phyloP scores from a whole-genome alignment of 192 early-diverging fungal species.

The Kickxella alabastrina region DNA sequence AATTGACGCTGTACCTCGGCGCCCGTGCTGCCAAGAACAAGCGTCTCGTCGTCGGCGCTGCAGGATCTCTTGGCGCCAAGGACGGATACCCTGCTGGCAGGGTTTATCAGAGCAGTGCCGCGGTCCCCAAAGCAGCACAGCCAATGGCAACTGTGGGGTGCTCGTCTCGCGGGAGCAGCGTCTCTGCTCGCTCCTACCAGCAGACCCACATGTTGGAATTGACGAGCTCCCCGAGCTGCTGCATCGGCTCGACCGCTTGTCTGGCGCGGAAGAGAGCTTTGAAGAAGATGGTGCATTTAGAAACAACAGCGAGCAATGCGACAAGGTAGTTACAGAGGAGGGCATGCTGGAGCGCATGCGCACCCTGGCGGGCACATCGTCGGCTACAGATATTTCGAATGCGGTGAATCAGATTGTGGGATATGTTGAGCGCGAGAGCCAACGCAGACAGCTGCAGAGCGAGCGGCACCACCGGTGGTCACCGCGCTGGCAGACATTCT shows the following conservation, averaged over 20 bases:
- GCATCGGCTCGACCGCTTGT: constrained; percentile 26
- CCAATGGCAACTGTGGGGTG: no score
- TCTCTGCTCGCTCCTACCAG: background rate
- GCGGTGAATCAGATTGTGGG: constrained; percentile 37
- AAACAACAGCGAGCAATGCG: background rate
- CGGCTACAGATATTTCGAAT: constrained; percentile 21
- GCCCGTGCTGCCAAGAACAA: background rate
- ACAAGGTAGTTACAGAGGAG: constrained; percentile 3
- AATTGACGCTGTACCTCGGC: no score
- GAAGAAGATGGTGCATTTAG: background rate
- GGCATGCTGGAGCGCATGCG: constrained; percentile 34
- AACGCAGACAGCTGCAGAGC: constrained; percentile 42
- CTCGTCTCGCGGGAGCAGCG: background rate
- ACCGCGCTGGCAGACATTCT: constrained; percentile 41
- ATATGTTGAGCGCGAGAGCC: constrained; percentile 46
- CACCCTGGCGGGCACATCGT: constrained; percentile 18
- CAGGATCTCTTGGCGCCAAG: constrained; percentile 13
- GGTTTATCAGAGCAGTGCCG: no score
- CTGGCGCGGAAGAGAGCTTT: background rate
- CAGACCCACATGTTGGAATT: no score
- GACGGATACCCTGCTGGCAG: no score
- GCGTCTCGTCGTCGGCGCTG: constrained; percentile 2
- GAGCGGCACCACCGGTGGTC: constrained; percentile 40
- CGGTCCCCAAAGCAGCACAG: no score
- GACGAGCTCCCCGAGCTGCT: constrained; percentile 31